Conservation (phyloP, 2,329 filamentous ascomycete genomes). For the Fusarium illudens region DNA sequence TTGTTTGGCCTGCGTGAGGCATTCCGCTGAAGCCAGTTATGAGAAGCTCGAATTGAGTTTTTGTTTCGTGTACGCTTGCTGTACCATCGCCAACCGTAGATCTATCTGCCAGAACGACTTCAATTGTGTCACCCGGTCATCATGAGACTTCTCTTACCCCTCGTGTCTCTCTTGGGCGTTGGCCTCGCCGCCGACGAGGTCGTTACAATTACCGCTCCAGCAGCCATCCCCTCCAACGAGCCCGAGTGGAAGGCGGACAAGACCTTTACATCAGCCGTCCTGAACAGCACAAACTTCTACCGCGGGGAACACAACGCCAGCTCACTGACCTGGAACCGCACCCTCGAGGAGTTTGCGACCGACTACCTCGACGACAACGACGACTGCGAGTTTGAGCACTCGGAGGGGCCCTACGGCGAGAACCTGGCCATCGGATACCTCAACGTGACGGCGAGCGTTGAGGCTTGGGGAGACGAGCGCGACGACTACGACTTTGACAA, state of each 20-base stretch:
- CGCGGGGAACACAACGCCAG: constrained; percentile 69
- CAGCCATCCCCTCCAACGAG: constrained; percentile 48
- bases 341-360: constrained; percentile 63
- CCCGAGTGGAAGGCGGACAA: constrained; percentile 44
- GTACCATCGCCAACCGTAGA: not conserved
- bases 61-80: not conserved
- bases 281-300: constrained; percentile 73
- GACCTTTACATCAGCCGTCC: constrained; percentile 62
- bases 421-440: constrained; percentile 75
- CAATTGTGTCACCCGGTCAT: constrained; percentile 1
- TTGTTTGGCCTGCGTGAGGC: not conserved
- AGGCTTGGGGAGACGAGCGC: constrained; percentile 68
- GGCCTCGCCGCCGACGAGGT: constrained; percentile 31
- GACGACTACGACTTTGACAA: constrained; percentile 65
- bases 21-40: not conserved
- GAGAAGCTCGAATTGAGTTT: not conserved
- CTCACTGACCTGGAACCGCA: constrained; percentile 70
- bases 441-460: constrained; percentile 66
- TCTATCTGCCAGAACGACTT: not conserved
- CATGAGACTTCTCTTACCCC: constrained; percentile 25
- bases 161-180: constrained; percentile 20
- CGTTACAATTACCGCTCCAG: constrained; percentile 47
- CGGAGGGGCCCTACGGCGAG: constrained; percentile 73
- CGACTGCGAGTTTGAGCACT: constrained; percentile 62
- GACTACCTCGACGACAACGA: constrained; percentile 55